These are phyloP conservation scores for Mycosphaerella sp. DNA, from an alignment of 2,329 filamentous ascomycete species.

Conservation along the genomic window DNA sequence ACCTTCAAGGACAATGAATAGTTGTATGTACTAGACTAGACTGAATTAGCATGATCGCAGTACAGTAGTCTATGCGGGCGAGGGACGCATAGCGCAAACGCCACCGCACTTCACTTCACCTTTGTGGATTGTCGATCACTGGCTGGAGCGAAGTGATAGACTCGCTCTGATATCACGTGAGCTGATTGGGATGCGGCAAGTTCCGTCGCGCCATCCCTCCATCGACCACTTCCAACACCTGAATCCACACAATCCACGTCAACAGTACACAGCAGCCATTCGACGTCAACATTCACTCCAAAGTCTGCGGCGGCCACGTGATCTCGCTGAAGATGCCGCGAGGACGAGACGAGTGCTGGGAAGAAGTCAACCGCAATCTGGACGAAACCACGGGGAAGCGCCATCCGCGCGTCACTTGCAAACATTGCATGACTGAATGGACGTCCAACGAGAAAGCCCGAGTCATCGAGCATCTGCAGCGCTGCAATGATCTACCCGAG, in stretches of 20 bases:
- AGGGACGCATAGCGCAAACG: neutral
- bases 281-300: no score
- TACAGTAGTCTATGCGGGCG: neutral
- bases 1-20: no score
- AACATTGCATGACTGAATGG: conserved; percentile 24
- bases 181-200: neutral
- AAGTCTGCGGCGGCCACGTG: no score
- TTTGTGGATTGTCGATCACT: no score
- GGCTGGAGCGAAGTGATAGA: no score
- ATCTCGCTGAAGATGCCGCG: conserved; percentile 16
- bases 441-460: conserved; percentile 25
- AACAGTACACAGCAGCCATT: no score
- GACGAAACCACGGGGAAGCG: conserved; percentile 25
- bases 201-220: neutral
- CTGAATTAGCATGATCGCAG: no score
- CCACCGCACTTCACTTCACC: neutral
- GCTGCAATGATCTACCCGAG: conserved; percentile 23
- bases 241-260: no score
- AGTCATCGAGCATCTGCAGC: conserved; percentile 25
- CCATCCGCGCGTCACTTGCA: conserved; percentile 26
- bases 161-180: no score
- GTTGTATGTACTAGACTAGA: neutral
- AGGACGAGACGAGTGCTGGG: conserved; percentile 25
- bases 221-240: neutral
- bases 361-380: conserved; percentile 22